These are phyloP conservation scores for Diplogelasinospora grovesii DNA, from an alignment of 495 filamentous ascomycete genomes.

Conservation along the genomic window DNA sequence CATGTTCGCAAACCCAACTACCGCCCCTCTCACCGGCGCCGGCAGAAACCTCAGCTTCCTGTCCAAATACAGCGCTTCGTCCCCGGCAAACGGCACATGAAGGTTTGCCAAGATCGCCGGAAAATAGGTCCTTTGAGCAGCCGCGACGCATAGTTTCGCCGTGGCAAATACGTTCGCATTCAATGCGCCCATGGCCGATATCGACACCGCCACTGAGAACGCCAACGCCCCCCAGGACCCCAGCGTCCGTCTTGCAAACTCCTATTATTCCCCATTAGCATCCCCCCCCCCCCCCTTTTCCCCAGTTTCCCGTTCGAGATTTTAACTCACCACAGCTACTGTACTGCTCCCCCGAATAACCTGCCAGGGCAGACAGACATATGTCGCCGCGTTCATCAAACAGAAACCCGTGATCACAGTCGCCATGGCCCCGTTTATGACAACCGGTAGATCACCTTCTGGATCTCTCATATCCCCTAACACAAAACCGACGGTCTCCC, in stretches of 20 bases:
- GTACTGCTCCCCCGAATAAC: too few relatives aligned
- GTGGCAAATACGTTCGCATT: constrained; percentile 24
- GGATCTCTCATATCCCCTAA: constrained; percentile 28
- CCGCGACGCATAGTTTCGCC: constrained; percentile 17
- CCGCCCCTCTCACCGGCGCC: too few relatives aligned
- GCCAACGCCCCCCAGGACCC: constrained; percentile 12
- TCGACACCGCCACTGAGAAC: constrained; percentile 13
- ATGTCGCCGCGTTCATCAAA: constrained; percentile 21
- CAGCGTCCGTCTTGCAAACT: constrained; percentile 13
- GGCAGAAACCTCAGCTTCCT: too few relatives aligned
- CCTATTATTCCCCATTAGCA: too few relatives aligned
- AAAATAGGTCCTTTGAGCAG: constrained; percentile 19
- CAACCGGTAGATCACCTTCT: constrained; percentile 17
- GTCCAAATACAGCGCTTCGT: constrained; percentile 17
- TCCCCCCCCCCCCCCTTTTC: too few relatives aligned
- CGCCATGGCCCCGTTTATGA: constrained; percentile 24
- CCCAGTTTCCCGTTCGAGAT: too few relatives aligned
- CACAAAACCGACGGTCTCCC: constrained; percentile 26
- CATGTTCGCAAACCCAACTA: constrained; percentile 8
- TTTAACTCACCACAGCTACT: constrained; percentile 1
- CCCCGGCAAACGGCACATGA: constrained; percentile 13
- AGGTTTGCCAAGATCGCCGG: constrained; percentile 15
- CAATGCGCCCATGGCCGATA: constrained; percentile 17
- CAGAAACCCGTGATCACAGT: constrained; percentile 27
- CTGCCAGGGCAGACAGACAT: constrained; percentile 16